Percentiles rank a stretch among this genome's conserved stretches.
Conservation (phyloP, 2,329 filamentous ascomycete genomes). For the Aureobasidium sp. region DNA sequence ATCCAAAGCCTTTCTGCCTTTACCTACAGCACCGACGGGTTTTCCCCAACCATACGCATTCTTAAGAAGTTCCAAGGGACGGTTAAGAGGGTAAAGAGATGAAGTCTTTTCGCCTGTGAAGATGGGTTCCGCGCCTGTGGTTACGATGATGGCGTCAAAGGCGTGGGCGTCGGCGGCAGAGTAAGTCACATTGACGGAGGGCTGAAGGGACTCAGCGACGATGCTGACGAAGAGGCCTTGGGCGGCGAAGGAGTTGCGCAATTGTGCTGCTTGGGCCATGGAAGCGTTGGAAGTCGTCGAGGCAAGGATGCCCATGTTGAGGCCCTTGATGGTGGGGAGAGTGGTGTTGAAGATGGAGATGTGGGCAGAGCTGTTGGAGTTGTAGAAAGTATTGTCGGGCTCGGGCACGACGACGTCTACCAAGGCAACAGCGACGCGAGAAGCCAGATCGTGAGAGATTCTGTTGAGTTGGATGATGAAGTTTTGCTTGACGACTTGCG, state of each 20-base stretch:
- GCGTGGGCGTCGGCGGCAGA: slow-evolving; percentile 62
- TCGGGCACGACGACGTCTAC: slow-evolving; percentile 57
- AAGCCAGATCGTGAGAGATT: slow-evolving; percentile 62
- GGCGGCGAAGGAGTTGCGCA: slow-evolving; percentile 35
- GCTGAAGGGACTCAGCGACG: slow-evolving; percentile 52
- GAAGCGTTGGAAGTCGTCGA: slow-evolving; percentile 39
- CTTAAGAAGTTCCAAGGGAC: slow-evolving; percentile 65
- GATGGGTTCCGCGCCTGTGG: slow-evolving; percentile 54
- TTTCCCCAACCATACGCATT: slow-evolving; percentile 75
- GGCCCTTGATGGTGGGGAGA: slow-evolving; percentile 54
- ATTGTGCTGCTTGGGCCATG: slow-evolving; percentile 49
- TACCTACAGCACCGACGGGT: slow-evolving; percentile 61
- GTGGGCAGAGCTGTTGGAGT: slow-evolving; percentile 57
- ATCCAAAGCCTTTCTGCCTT: neutral
- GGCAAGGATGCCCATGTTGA: slow-evolving; percentile 58
- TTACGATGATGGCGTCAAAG: slow-evolving; percentile 61
- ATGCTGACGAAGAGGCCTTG: slow-evolving; percentile 52
- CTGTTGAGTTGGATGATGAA: slow-evolving; percentile 59
- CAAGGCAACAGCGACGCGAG: slow-evolving; percentile 59
- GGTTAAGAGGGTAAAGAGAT: slow-evolving; percentile 58
- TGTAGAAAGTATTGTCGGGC: slow-evolving; percentile 59
- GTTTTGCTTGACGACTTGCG: slow-evolving; percentile 63
- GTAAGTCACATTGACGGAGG: slow-evolving; percentile 58
- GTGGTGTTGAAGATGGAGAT: slow-evolving; percentile 54
- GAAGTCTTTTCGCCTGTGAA: slow-evolving; percentile 49